Evolutionary conservation across 73 alveolate species (phyloP).

Genomic region (Tetrahymena elliotti): DNA sequence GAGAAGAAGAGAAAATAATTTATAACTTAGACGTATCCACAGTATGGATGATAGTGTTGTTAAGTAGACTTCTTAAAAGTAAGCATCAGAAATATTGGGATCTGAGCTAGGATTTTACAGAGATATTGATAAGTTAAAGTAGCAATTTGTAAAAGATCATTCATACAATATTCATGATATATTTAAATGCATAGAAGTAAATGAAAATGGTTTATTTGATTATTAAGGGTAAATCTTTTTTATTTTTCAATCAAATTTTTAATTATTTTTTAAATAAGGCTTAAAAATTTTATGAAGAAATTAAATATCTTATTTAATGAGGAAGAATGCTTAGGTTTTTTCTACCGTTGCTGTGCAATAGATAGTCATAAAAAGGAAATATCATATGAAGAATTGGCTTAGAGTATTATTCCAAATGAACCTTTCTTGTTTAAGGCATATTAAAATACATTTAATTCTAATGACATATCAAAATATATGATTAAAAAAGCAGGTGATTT

Average conservation of each 20-base stretch:
- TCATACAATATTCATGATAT: neutral
- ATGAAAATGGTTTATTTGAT: neutral
- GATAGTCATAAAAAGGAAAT: neutral
- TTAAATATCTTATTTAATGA: neutral
- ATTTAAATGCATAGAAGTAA: neutral
- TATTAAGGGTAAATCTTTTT: neutral
- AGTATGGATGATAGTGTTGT: neutral
- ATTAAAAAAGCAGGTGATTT: neutral
- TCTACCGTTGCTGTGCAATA: neutral
- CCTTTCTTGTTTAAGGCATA: neutral
- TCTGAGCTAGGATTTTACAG: neutral
- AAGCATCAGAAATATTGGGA: neutral
- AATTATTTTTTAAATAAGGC: neutral
- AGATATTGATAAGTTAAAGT: neutral
- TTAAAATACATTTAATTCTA: neutral
- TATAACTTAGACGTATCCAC: neutral
- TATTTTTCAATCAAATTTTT: neutral
- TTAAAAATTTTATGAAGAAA: neutral
- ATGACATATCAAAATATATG: neutral
- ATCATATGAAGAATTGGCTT: neutral
- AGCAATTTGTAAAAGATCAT: neutral
- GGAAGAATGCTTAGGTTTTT: neutral
- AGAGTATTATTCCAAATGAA: neutral
- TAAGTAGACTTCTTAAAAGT: neutral
- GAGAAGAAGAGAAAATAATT: neutral